Conservation (phyloP, 2,329 filamentous ascomycete species). For the Cercospora zeina region DNA sequence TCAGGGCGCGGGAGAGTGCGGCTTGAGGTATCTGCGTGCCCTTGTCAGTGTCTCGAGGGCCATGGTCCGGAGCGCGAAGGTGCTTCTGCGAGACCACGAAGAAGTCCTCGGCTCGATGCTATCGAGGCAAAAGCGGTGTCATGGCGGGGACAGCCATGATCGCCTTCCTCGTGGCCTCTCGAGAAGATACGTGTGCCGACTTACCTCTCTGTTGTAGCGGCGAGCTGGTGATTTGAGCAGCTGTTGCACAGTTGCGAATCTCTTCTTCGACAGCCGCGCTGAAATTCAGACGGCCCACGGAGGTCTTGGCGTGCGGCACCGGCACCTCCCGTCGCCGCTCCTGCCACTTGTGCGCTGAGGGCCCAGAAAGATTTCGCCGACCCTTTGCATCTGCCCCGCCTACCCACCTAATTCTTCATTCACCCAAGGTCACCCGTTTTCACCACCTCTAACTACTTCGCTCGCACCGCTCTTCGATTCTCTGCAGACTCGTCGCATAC, state of each 20-base stretch:
- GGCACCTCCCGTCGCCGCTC: not conserved
- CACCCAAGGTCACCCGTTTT: slow-evolving; percentile 8
- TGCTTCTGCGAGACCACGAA: slow-evolving; percentile 55
- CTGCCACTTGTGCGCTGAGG: not conserved
- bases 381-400: slow-evolving; percentile 5
- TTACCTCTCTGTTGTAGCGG: slow-evolving; percentile 39
- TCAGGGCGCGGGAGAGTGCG: slow-evolving; percentile 63
- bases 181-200: slow-evolving; percentile 49
- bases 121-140: slow-evolving; percentile 51
- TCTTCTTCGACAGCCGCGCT: not conserved
- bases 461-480: slow-evolving; percentile 19
- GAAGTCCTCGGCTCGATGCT: slow-evolving; percentile 68
- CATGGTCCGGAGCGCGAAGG: slow-evolving; percentile 62
- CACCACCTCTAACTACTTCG: slow-evolving; percentile 20
- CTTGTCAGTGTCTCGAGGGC: slow-evolving; percentile 61
- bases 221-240: slow-evolving; percentile 25
- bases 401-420: slow-evolving; percentile 11
- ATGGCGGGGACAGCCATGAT: slow-evolving; percentile 42
- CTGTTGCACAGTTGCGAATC: slow-evolving; percentile 19
- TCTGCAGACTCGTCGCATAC: slow-evolving; percentile 20
- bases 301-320: not conserved
- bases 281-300: not conserved
- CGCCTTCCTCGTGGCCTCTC: slow-evolving; percentile 52
- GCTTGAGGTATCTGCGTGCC: slow-evolving; percentile 61
- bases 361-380: slow-evolving; percentile 4